Evolutionary conservation across 306 rosid genomes (phyloP), one percentile per base, ranked within the genome.

Genomic region (Trifolium pratense): DNA sequence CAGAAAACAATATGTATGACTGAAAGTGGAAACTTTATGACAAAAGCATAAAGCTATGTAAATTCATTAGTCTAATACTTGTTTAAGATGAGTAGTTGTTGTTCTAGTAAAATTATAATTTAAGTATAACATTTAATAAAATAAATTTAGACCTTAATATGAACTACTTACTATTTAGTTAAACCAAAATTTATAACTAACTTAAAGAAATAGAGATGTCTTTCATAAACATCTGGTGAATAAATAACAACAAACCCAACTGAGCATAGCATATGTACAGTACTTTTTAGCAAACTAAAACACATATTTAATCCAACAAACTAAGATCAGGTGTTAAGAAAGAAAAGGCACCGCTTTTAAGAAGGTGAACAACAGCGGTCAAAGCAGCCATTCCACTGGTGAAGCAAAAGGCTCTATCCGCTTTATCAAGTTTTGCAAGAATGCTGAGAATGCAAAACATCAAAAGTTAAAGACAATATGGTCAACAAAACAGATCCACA

Each of bases 331-430:
- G 76, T 34, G 40, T 39, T 65, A 76, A 71, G 59, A 82, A 73
- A 70, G 77, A 59, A 69, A 79, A 80, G 46, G 64, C 57, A 93
- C 98, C 97, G 29, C 88, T 77, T 73, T 84, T 85, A 46, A 94
- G 87, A 80, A 91, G 97, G 82, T 84, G 94, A 70, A 83, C 63
- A 69, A 94, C 98, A 77, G 98, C 81, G 64, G 84, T 67, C 85
- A 94, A 80, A 83, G 97, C 98, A 77, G 98, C 94, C 98, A 93
- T 94, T 79, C 98, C 97, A 75, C 97, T 94, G 76, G 95, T 86
- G 87, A 89, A 94, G 88, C 98, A 89, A 71, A 94, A 73, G 79
- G 98, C 97, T 78, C 89, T 84, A 79, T 94, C 95, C 15, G 97
- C 98, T 78, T 89, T 91, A 77, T 94, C 97, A 78, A 91, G 97